Evolutionary conservation across 2,329 filamentous ascomycete genomes (phyloP).

Genomic region (Fusarium verticillioides): DNA sequence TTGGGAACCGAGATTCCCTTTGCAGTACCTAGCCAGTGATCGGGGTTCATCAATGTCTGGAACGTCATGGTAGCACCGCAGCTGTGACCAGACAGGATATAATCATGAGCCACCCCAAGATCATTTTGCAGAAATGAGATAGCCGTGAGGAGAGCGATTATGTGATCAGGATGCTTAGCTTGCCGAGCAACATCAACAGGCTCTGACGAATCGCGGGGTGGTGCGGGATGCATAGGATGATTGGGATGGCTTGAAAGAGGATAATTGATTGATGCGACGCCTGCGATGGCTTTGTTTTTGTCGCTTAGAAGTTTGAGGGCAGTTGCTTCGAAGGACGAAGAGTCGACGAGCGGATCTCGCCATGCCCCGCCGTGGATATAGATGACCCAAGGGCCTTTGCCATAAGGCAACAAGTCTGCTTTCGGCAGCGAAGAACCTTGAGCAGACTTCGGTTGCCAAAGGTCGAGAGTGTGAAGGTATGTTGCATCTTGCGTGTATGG

Average conservation of each 20-base stretch:
- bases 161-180: constrained; percentile 3
- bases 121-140: not conserved
- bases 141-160: not conserved
- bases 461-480: not conserved
- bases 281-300: not conserved
- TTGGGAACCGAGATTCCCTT: accelerated
- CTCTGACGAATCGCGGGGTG: not conserved
- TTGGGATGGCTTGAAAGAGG: constrained; percentile 3
- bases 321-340: not conserved
- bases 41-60: not conserved
- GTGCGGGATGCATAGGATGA: not conserved
- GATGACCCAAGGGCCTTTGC: not conserved
- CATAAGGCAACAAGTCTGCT: accelerated
- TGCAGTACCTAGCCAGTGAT: not conserved
- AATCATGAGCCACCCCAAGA: not conserved
- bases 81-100: not conserved
- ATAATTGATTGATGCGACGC: not conserved
- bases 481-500: not conserved
- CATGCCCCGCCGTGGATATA: constrained; percentile 14
- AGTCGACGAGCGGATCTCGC: constrained; percentile 11
- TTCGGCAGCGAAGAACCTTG: accelerated
- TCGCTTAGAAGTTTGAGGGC: not conserved
- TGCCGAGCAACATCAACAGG: not conserved
- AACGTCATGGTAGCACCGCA: not conserved
- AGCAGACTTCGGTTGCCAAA: not conserved